Conservation (phyloP, 371 early-diverging fungal genomes). For the Saksenaea oblongispora region DNA sequence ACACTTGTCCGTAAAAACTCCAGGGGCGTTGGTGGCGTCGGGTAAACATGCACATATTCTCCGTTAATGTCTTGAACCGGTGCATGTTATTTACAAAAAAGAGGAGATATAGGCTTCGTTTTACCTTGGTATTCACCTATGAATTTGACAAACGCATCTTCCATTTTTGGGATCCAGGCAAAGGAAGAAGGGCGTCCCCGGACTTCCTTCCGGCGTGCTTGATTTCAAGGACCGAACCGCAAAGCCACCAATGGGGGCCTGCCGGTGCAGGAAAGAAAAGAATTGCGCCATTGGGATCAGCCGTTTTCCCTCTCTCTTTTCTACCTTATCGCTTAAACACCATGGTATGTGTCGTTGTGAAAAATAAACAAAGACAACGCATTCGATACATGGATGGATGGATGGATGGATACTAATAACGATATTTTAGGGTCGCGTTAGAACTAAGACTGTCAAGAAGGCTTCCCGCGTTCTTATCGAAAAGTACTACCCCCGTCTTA, state of each 20-base stretch:
- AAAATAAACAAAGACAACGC: not conserved
- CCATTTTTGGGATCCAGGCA: conserved; percentile 20
- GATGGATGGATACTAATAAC: conserved; percentile 9
- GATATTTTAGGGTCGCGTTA: conserved; percentile 37
- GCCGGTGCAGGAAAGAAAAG: too few relatives aligned
- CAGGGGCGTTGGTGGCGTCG: conserved; percentile 38
- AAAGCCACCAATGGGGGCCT: too few relatives aligned
- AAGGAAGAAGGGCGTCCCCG: conserved; percentile 5
- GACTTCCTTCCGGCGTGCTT: too few relatives aligned
- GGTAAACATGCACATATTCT: conserved; percentile 23
- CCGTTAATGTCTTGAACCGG: conserved; percentile 45
- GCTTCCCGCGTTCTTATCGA: conserved; percentile 99
- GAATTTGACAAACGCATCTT: conserved; percentile 26
- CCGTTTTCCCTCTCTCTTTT: conserved; percentile 7
- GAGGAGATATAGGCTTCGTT: not conserved
- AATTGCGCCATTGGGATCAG: not conserved
- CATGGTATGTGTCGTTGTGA: conserved; percentile 5
- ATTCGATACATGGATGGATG: conserved; percentile 17
- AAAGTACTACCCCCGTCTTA: conserved; percentile 99
- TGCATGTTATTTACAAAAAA: not conserved
- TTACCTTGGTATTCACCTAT: conserved; percentile 51
- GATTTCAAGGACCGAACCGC: too few relatives aligned
- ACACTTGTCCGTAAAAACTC: conserved; percentile 43
- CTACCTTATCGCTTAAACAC: conserved; percentile 6
- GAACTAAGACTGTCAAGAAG: conserved; percentile 99